Conservation (phyloP, 2,329 filamentous ascomycete species). For the Boeremia lycopersici region DNA sequence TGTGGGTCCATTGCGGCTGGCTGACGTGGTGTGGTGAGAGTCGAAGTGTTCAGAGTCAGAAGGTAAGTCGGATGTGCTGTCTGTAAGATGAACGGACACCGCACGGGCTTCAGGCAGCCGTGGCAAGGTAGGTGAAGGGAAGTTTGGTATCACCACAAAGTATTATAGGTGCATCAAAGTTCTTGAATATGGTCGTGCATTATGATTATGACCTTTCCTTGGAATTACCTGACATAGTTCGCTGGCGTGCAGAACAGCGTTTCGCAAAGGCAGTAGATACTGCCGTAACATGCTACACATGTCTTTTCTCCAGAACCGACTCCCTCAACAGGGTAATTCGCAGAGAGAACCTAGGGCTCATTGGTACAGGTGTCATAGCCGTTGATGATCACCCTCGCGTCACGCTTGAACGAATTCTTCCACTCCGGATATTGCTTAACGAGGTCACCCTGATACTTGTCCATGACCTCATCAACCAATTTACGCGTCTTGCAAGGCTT, state of each 20-base stretch:
- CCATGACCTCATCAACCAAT: neutral
- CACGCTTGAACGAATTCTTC: neutral
- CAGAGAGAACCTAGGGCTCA: neutral
- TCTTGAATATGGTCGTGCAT: too few relatives aligned
- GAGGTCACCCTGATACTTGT: neutral
- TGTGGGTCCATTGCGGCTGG: conserved; percentile 7
- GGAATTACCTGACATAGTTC: too few relatives aligned
- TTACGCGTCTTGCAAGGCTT: neutral
- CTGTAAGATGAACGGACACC: neutral
- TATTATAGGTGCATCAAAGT: neutral
- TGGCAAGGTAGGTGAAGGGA: neutral
- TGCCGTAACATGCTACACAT: neutral
- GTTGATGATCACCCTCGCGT: neutral
- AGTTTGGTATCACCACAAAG: neutral
- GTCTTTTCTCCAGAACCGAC: too few relatives aligned
- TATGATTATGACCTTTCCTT: too few relatives aligned
- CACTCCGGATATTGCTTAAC: neutral
- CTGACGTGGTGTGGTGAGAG: neutral
- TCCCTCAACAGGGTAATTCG: neutral
- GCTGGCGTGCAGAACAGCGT: too few relatives aligned
- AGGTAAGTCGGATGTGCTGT: neutral
- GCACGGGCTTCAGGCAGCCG: neutral
- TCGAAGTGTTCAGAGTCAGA: neutral
- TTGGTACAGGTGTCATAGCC: neutral
- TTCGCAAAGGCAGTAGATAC: neutral